These are phyloP conservation scores for Chenopodium formosanum DNA, from an alignment of 148 eudicot species.

Conservation along the genomic window DNA sequence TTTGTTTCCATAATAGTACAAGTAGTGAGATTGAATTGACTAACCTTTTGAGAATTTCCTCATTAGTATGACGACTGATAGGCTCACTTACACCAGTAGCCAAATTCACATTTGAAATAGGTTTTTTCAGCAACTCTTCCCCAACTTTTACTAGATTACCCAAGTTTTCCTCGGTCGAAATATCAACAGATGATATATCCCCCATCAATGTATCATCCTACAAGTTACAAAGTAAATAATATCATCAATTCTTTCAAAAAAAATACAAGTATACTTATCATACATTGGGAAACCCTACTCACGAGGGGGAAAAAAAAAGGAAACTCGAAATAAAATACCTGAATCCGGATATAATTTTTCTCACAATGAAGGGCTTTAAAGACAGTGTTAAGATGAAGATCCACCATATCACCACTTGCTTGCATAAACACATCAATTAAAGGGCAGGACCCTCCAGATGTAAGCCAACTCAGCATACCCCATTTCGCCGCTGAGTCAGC, in stretches of 20 bases:
- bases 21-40: no score
- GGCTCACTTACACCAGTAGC: slow-evolving; percentile 32
- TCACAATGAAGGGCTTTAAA: slow-evolving; percentile 38
- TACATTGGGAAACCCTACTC: no score
- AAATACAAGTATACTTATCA: no score
- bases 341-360: slow-evolving; percentile 47
- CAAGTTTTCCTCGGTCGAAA: slow-evolving; percentile 37
- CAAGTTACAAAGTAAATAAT: neutral
- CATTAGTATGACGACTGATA: slow-evolving; percentile 29
- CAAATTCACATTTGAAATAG: slow-evolving; percentile 34
- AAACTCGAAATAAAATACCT: slow-evolving; percentile 16
- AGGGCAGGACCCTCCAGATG: slow-evolving; percentile 23
- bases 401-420: slow-evolving; percentile 49
- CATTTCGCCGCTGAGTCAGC: slow-evolving; percentile 35
- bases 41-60: slow-evolving; percentile 36
- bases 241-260: no score
- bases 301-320: no score
- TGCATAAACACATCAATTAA: slow-evolving; percentile 40
- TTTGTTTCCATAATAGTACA: no score
- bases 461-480: slow-evolving; percentile 42
- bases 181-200: slow-evolving; percentile 29
- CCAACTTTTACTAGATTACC: slow-evolving; percentile 39
- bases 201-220: slow-evolving; percentile 44
- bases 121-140: slow-evolving; percentile 30
- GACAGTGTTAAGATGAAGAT: slow-evolving; percentile 33